Conservation (phyloP, 345 rosid genomes). For the Cardamine chenopodiifolia region DNA sequence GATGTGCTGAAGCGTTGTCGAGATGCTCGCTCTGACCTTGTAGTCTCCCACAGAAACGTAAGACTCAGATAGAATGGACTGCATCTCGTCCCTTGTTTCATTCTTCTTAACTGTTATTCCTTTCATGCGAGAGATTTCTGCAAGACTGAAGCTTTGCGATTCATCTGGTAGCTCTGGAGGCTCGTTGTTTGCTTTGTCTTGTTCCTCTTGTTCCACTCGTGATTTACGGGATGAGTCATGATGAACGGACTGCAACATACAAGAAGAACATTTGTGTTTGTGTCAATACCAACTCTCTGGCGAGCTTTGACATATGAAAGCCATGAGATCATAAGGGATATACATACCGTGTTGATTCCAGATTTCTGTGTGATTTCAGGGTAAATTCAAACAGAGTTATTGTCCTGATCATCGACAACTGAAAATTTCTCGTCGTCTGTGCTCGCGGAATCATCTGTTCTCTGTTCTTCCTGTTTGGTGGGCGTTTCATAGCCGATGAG, state of each 20-base stretch:
- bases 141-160: constrained; percentile 33
- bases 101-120: constrained; percentile 21
- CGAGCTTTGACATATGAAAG: not conserved
- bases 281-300: constrained; percentile 2
- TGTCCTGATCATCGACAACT: constrained; percentile 40
- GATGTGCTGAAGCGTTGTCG: constrained; percentile 28
- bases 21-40: constrained; percentile 34
- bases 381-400: constrained; percentile 25
- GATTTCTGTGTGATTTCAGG: constrained; percentile 32
- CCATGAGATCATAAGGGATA: not conserved
- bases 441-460: constrained; percentile 30
- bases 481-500: constrained; percentile 28
- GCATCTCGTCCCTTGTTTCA: constrained; percentile 18
- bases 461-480: constrained; percentile 17
- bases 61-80: constrained; percentile 32
- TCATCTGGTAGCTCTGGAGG: constrained; percentile 42
- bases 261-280: not conserved
- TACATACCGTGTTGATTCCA: constrained; percentile 5
- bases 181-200: constrained; percentile 28
- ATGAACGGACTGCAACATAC: constrained; percentile 29
- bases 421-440: constrained; percentile 42
- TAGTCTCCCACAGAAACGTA: constrained; percentile 44
- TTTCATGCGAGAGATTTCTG: constrained; percentile 34
- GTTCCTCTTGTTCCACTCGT: constrained; percentile 2
- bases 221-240: not conserved